phyloP scores from a whole-genome alignment of 2,329 filamentous ascomycete species.

The Cladosporium oxysporum region DNA sequence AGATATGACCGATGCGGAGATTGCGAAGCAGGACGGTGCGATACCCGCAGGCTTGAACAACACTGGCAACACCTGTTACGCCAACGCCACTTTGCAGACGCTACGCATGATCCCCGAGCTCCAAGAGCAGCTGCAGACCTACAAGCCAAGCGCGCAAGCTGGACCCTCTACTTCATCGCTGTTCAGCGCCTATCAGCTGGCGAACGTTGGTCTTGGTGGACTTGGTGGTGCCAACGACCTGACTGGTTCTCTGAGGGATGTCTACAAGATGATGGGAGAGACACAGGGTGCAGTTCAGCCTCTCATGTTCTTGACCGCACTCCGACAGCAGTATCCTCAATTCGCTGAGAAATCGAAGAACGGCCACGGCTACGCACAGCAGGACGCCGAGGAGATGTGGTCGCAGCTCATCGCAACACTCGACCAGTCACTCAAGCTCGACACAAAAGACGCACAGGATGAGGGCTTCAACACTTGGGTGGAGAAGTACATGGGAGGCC shows the following conservation, averaged over 20 bases:
- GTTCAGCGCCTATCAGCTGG: constrained; percentile 38
- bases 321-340: constrained; percentile 81
- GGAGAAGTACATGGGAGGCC: constrained; percentile 85
- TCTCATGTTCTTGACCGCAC: constrained; percentile 75
- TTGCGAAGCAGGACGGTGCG: constrained; percentile 77
- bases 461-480: constrained; percentile 66
- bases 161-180: constrained; percentile 30
- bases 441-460: constrained; percentile 50
- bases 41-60: constrained; percentile 88
- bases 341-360: constrained; percentile 87
- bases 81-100: constrained; percentile 95
- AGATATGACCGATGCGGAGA: constrained; percentile 95
- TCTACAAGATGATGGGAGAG: constrained; percentile 87
- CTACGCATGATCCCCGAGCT: constrained; percentile 88
- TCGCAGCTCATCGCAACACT: constrained; percentile 88
- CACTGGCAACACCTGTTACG: constrained; percentile 95
- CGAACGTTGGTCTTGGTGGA: constrained; percentile 58
- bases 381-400: constrained; percentile 98
- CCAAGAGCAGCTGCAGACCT: constrained; percentile 72
- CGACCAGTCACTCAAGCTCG: constrained; percentile 72
- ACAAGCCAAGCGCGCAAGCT: constrained; percentile 42
- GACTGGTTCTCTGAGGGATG: constrained; percentile 72
- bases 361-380: constrained; percentile 86
- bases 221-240: constrained; percentile 67
- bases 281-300: constrained; percentile 88